These are phyloP conservation scores for Miscanthus sacchariflorus DNA, from an alignment of 202 grass and related monocot species.

Conservation along the genomic window DNA sequence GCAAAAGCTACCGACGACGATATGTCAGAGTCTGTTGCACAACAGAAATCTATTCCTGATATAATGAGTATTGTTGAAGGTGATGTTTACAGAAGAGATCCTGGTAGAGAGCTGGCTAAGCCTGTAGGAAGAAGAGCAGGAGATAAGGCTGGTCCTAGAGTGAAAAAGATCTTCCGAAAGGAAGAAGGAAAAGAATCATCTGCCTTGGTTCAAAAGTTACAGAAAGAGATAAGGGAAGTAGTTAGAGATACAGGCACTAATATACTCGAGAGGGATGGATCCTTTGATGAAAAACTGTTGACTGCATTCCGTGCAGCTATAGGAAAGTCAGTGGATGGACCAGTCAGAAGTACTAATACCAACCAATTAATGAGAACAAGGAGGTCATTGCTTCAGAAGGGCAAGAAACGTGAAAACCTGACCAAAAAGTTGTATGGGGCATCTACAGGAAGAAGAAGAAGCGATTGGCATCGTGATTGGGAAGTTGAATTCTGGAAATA, in stretches of 20 bases:
- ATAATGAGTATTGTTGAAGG: constrained; percentile 91
- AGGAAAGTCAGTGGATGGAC: constrained; percentile 58
- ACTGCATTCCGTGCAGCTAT: constrained; percentile 87
- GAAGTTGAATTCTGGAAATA: constrained; percentile 98
- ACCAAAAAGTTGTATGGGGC: constrained; percentile 94
- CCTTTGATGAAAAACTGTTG: constrained; percentile 87
- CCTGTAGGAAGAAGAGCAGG: constrained; percentile 67
- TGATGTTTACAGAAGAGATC: constrained; percentile 56
- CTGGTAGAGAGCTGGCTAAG: constrained; percentile 58
- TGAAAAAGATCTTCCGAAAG: constrained; percentile 90
- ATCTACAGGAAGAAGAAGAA: constrained; percentile 71
- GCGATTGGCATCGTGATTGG: constrained; percentile 88
- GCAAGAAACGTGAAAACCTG: constrained; percentile 89
- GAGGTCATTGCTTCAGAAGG: constrained; percentile 74
- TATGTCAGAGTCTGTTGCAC: constrained; percentile 48
- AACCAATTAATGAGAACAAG: constrained; percentile 60
- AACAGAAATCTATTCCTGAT: constrained; percentile 63
- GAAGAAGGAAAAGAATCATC: constrained; percentile 75
- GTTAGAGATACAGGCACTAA: constrained; percentile 58
- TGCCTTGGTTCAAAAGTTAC: constrained; percentile 73
- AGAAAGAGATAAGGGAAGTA: constrained; percentile 81
- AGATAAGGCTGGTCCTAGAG: constrained; percentile 68
- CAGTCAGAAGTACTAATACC: constrained; percentile 53
- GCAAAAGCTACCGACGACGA: constrained; percentile 41
- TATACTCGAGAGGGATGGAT: constrained; percentile 59